phyloP scores from a whole-genome alignment of 1,284 basidiomycete genomes.

The Rhizoctonia solani region DNA sequence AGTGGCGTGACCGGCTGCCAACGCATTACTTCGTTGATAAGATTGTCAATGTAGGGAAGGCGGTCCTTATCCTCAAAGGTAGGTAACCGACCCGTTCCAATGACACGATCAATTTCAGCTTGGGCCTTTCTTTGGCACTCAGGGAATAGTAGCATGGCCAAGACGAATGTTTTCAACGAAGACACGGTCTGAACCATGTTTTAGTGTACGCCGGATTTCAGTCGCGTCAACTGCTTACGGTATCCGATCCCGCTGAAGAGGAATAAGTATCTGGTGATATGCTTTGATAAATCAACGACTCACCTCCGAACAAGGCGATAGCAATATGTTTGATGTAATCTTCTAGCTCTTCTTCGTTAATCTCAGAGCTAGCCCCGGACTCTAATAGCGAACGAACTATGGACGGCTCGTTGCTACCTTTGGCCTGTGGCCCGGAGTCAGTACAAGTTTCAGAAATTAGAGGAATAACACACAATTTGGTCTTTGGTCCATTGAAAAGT shows the following conservation, averaged over 20 bases:
- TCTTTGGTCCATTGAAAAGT: slow-evolving; percentile 24
- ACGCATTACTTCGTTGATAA: slow-evolving; percentile 41
- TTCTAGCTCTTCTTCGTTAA: neutral
- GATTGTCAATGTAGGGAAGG: slow-evolving; percentile 40
- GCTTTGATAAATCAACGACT: neutral
- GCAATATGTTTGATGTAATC: slow-evolving; percentile 26
- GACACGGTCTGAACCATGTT: slow-evolving; percentile 3
- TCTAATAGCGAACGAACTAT: slow-evolving; percentile 11
- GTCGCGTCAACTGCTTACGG: neutral
- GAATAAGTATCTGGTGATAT: neutral
- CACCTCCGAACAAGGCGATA: slow-evolving; percentile 26
- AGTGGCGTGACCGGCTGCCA: slow-evolving; percentile 40
- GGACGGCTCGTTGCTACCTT: slow-evolving; percentile 12
- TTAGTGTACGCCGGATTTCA: neutral
- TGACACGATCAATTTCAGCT: slow-evolving; percentile 42
- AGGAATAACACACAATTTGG: neutral
- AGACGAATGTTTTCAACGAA: slow-evolving; percentile 11
- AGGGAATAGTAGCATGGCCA: slow-evolving; percentile 34
- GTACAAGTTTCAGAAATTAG: neutral
- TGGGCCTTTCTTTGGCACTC: slow-evolving; percentile 40
- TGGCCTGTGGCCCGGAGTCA: neutral
- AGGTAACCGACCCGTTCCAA: slow-evolving; percentile 42
- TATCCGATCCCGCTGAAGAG: slow-evolving; percentile 18
- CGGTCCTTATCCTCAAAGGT: slow-evolving; percentile 38
- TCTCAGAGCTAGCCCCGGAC: neutral